Evolutionary conservation across 495 filamentous ascomycete species (phyloP).

Genomic region (Neurospora sp.): DNA sequence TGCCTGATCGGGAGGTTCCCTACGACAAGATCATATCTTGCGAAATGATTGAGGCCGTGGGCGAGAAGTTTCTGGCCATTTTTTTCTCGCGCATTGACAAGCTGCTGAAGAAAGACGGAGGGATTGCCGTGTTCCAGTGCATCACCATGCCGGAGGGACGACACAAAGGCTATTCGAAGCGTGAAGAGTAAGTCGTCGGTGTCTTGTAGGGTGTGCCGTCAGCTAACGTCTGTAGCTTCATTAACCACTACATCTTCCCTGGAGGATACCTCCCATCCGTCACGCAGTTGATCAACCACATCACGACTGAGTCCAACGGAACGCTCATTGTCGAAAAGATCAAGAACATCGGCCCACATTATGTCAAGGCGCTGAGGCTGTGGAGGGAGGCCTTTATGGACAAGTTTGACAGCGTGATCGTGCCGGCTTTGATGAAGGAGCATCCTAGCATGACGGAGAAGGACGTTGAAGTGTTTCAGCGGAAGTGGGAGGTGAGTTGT

Average conservation of each 20-base stretch:
- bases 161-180: slow-evolving; percentile 34
- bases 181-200: slow-evolving; percentile 29
- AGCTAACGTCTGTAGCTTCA: slow-evolving; percentile 40
- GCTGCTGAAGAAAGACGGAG: slow-evolving; percentile 51
- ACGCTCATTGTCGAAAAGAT: slow-evolving; percentile 51
- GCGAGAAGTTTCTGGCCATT: slow-evolving; percentile 48
- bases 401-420: slow-evolving; percentile 48
- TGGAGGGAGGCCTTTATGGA: slow-evolving; percentile 55
- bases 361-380: slow-evolving; percentile 54
- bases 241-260: slow-evolving; percentile 65
- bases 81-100: slow-evolving; percentile 51
- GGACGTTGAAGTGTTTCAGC: slow-evolving; percentile 53
- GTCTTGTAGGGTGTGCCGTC: not conserved
- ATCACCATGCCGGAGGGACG: slow-evolving; percentile 62
- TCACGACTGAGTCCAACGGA: slow-evolving; percentile 45
- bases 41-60: slow-evolving; percentile 71
- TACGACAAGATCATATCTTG: slow-evolving; percentile 64
- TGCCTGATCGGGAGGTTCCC: slow-evolving; percentile 38
- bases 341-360: slow-evolving; percentile 62
- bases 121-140: slow-evolving; percentile 62
- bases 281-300: slow-evolving; percentile 49
- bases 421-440: slow-evolving; percentile 40
- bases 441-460: slow-evolving; percentile 44
- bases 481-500: slow-evolving; percentile 54
- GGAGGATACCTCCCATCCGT: slow-evolving; percentile 61